Evolutionary conservation across 1,284 basidiomycete species (phyloP), one percentile per base, ranked within the genome.

Genomic region (Mycena sp.): DNA sequence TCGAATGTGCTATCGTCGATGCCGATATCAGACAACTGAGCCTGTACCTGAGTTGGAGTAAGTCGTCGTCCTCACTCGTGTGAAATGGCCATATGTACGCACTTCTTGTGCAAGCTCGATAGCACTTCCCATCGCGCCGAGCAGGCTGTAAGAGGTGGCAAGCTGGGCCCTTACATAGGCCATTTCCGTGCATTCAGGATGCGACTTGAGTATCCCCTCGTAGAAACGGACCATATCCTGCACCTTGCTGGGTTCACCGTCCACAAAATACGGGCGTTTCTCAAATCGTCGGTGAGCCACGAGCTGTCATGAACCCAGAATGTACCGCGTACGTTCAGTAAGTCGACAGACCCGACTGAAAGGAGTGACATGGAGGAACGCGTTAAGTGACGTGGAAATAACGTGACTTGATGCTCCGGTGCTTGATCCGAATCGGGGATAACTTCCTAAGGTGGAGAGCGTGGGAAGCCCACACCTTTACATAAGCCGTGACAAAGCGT

Each of bases 151-250:
- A 44, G 30, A 51, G 41, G 32, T 38, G 10, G 49, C 48, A 37
- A 59, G 58, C n/a, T 41, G 58, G 7, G 49, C 49, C 58, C 21
- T 59, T 16, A 59, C 49, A 46, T 59, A 59, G 17, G 38, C 32
- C 41, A 52, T 45, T 58, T 58, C 40, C 21, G 37, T 19, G 56
- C 12, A 50, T 52, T 59, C 58, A 38, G 23, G 30, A 29, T 59
- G 40, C 30, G 50, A 45, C 32, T 52, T 45, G n/a, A 59, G 32
- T 28, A 45, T 29, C 30, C 25, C 43, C 38, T 59, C 58, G 58
- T 59, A 59, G 29, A 50, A 58, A 35, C 46, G 28, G 12, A 38
- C 38, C 21, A 32, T 40, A 50, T 58, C 38, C 38, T 58, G 38
- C 26, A 38, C 16, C 37, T 44, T 50, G 12, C n/a, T n/a, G 2